A percentile compares a stretch with the other conserved stretches of the same genome.
Conservation (phyloP, 2,329 filamentous ascomycete species). For the Aspergillus fumigatiaffinis region DNA sequence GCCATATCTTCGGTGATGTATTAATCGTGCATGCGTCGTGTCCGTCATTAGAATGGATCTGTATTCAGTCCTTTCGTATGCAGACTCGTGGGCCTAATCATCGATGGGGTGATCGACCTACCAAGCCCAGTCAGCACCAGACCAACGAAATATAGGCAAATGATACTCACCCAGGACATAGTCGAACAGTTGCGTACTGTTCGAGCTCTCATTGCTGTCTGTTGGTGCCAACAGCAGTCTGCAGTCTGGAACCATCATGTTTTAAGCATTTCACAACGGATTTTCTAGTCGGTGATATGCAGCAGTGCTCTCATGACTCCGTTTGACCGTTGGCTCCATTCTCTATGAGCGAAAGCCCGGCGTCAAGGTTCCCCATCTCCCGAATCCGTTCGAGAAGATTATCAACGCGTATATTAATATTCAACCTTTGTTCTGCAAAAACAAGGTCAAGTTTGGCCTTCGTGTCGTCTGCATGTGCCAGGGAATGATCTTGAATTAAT, state of each 20-base stretch:
- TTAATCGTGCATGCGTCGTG: background rate
- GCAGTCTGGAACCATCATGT: background rate
- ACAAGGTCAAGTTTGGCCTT: slow-evolving; percentile 35
- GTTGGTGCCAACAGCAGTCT: background rate
- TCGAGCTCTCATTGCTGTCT: background rate
- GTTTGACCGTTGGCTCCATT: slow-evolving; percentile 8
- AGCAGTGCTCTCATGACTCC: background rate
- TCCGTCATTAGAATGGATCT: background rate
- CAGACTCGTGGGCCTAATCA: background rate
- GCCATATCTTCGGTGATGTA: background rate
- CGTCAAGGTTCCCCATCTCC: slow-evolving; percentile 22
- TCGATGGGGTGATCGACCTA: background rate
- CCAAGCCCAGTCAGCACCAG: background rate
- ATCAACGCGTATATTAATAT: slow-evolving; percentile 29
- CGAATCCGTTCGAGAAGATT: slow-evolving; percentile 32
- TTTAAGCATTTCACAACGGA: background rate
- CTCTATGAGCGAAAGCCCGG: slow-evolving; percentile 9
- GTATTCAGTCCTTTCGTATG: background rate
- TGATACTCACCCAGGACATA: too few relatives aligned
- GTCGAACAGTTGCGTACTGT: background rate
- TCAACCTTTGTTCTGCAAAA: slow-evolving; percentile 33
- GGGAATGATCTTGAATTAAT: slow-evolving; percentile 29
- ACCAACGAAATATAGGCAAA: background rate
- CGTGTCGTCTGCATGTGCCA: slow-evolving; percentile 33
- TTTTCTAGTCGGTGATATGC: background rate